phyloP scores from a whole-genome alignment of 2,329 filamentous ascomycete genomes.

The Teratosphaeria viscida region DNA sequence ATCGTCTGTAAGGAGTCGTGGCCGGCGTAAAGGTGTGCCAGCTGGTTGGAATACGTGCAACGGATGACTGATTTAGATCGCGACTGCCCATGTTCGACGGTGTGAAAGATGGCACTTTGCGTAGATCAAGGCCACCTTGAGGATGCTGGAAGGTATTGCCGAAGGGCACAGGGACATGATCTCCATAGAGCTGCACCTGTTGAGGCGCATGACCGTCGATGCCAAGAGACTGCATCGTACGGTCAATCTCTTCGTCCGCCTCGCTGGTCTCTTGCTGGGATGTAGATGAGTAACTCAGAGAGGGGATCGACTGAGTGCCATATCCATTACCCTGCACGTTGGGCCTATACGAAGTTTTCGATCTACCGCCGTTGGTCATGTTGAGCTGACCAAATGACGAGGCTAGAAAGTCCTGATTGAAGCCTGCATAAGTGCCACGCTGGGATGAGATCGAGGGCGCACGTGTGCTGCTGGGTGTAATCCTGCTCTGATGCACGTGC shows the following conservation, averaged over 20 bases:
- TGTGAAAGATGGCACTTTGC: neutral
- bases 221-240: neutral
- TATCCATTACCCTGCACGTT: neutral
- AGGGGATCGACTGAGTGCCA: neutral
- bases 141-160: neutral
- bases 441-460: constrained; percentile 41
- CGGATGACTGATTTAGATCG: neutral
- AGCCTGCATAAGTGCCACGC: constrained; percentile 22
- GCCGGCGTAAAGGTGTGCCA: constrained; percentile 3
- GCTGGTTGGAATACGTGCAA: neutral
- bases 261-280: neutral
- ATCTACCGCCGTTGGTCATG: constrained; percentile 33
- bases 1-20: neutral
- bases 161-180: neutral
- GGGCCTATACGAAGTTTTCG: constrained; percentile 17
- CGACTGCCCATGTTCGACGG: neutral
- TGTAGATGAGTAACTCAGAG: neutral
- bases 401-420: constrained; percentile 1
- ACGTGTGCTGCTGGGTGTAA: constrained; percentile 15
- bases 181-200: neutral
- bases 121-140: neutral
- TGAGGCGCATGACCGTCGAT: neutral
- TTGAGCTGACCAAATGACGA: constrained; percentile 13
- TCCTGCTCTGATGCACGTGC: constrained; percentile 10
- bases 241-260: neutral